Evolutionary conservation across 1,139 yeast species (phyloP).

Genomic region (Geotrichum candidum): DNA sequence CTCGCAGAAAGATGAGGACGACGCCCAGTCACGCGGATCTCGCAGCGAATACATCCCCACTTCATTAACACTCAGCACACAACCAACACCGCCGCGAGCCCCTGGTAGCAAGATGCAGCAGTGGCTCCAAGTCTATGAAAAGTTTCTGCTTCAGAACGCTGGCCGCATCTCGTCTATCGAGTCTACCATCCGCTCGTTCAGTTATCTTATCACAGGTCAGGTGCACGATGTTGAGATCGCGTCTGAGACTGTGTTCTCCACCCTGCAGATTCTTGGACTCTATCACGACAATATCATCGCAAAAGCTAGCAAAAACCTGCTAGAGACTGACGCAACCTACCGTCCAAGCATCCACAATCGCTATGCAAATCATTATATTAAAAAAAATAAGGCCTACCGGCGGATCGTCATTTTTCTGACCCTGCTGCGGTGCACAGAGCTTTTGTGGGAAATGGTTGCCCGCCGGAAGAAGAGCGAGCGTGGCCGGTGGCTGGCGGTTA

Average conservation of each 20-base stretch:
- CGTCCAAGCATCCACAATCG: conserved; percentile 32
- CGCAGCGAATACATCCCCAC: background rate
- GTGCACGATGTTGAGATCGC: conserved; percentile 39
- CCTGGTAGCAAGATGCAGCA: background rate
- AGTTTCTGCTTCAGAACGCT: conserved; percentile 35
- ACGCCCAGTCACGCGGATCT: background rate
- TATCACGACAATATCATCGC: conserved; percentile 38
- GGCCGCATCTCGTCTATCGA: conserved; percentile 38
- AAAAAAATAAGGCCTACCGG: conserved; percentile 28
- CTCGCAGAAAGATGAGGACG: background rate
- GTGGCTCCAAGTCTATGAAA: conserved; percentile 30
- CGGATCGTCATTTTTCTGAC: conserved; percentile 32
- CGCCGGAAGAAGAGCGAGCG: conserved; percentile 22
- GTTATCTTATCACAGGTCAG: conserved; percentile 39
- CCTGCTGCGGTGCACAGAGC: conserved; percentile 35
- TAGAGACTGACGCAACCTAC: conserved; percentile 19
- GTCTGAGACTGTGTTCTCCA: conserved; percentile 33
- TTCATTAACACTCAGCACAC: background rate
- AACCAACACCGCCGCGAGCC: background rate
- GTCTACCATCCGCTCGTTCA: conserved; percentile 34
- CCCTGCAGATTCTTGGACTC: conserved; percentile 35
- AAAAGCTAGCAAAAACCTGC: conserved; percentile 28
- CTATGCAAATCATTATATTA: conserved; percentile 31
- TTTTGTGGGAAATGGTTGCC: conserved; percentile 35
- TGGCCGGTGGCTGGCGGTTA: conserved; percentile 32